A percentile compares a stretch with the other conserved stretches of the same genome.
These are phyloP conservation scores for Fusarium annulatum DNA, from an alignment of 2,329 filamentous ascomycete genomes.

Conservation along the genomic window DNA sequence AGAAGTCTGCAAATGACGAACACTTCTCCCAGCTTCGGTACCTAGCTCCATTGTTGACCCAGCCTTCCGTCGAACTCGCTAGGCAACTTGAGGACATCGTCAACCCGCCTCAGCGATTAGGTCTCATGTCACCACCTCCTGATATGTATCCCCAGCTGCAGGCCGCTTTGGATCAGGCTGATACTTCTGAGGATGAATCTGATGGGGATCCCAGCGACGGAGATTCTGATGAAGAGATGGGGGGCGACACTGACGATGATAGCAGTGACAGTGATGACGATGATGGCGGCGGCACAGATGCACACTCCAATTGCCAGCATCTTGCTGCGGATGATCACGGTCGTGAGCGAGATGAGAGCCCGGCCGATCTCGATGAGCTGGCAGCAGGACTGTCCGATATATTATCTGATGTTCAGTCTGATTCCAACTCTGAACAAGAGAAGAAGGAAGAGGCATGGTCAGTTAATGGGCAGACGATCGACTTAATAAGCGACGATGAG, in stretches of 20 bases:
- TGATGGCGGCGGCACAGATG: not conserved
- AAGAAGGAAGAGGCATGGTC: not conserved
- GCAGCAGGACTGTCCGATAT: not conserved
- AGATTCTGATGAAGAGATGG: not conserved
- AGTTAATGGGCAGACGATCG: not conserved
- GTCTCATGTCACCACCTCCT: slow-evolving; percentile 5
- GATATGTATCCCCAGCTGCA: slow-evolving; percentile 13
- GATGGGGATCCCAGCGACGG: not conserved
- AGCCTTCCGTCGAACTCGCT: slow-evolving; percentile 2
- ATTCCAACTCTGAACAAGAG: not conserved
- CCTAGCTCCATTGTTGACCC: slow-evolving; percentile 37
- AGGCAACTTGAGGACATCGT: not conserved
- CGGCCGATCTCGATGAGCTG: not conserved
- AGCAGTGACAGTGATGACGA: not conserved
- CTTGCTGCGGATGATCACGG: not conserved
- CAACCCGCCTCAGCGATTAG: not conserved
- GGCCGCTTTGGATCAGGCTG: not conserved
- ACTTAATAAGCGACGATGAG: slow-evolving; percentile 7
- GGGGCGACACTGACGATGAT: slow-evolving; percentile 1
- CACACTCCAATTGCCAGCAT: no score
- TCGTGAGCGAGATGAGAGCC: not conserved
- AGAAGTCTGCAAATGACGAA: slow-evolving; percentile 21
- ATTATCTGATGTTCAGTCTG: not conserved
- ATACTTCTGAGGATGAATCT: not conserved
- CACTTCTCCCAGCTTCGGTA: slow-evolving; percentile 32